Percentiles rank a stretch among this genome's conserved stretches.
These are phyloP conservation scores for Tolypocladium paradoxum DNA, from an alignment of 2,329 filamentous ascomycete species.

Conservation along the genomic window DNA sequence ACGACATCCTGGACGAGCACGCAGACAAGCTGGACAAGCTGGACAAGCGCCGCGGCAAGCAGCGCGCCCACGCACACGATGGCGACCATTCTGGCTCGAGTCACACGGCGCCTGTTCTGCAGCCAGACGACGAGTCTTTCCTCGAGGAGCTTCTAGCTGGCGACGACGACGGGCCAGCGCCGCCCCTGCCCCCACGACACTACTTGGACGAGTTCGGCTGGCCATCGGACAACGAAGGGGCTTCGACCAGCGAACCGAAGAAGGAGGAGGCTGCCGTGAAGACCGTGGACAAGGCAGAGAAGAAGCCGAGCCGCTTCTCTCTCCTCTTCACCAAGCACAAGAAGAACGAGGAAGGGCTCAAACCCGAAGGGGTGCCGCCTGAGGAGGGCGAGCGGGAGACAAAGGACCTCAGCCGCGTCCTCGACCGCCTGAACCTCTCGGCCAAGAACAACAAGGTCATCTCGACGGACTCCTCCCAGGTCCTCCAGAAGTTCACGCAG, in stretches of 20 bases:
- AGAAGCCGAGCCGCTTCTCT: conserved; percentile 24
- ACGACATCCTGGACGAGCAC: background rate
- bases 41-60: conserved; percentile 4
- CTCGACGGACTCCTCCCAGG: conserved; percentile 70
- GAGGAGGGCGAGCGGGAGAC: conserved; percentile 37
- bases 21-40: background rate
- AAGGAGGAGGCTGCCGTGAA: conserved; percentile 15
- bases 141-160: conserved; percentile 40
- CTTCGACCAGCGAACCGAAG: conserved; percentile 13
- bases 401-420: conserved; percentile 67
- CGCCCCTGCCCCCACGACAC: conserved; percentile 43
- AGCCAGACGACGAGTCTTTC: conserved; percentile 47
- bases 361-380: conserved; percentile 22
- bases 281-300: conserved; percentile 17
- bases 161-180: conserved; percentile 31
- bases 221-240: conserved; percentile 24
- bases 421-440: conserved; percentile 75
- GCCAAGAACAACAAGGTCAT: conserved; percentile 80
- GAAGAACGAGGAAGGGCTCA: conserved; percentile 26
- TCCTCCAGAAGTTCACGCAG: conserved; percentile 75
- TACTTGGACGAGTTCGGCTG: conserved; percentile 40
- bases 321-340: conserved; percentile 25
- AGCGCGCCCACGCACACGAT: conserved; percentile 2
- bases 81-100: conserved; percentile 4
- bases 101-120: conserved; percentile 33